Conservation (phyloP, 768 basidiomycete genomes). For the Tremella fuciformis region DNA sequence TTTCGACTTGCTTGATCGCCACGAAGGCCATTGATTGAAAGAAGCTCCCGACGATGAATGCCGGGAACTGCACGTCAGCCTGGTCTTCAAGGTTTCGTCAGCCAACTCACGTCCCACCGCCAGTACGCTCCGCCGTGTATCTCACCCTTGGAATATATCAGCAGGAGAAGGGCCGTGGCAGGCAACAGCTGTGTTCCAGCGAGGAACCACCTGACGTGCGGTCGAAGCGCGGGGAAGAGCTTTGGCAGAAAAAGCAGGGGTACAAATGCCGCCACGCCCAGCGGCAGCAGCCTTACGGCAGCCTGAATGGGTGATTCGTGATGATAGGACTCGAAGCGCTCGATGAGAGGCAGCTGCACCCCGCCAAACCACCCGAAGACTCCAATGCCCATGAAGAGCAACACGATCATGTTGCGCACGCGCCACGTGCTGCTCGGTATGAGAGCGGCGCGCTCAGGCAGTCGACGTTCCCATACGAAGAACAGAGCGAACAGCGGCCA, state of each 20-base stretch:
- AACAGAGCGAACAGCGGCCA: constrained; percentile 26
- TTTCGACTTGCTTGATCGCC: constrained; percentile 7
- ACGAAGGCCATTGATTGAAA: constrained; percentile 9
- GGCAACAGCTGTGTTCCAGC: background rate
- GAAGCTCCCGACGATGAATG: constrained; percentile 11
- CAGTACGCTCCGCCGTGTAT: constrained; percentile 9
- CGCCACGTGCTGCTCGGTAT: constrained; percentile 36
- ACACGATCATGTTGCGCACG: constrained; percentile 31
- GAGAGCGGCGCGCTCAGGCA: constrained; percentile 17
- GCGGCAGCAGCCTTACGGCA: constrained; percentile 38
- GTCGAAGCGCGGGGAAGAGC: background rate
- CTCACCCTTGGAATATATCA: constrained; percentile 7
- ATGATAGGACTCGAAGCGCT: constrained; percentile 11
- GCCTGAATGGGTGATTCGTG: constrained; percentile 36
- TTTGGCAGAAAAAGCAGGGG: background rate
- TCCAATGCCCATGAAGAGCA: constrained; percentile 22
- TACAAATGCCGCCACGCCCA: constrained; percentile 30
- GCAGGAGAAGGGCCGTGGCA: background rate
- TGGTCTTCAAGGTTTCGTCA: too few relatives aligned
- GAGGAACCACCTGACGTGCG: constrained; percentile 1
- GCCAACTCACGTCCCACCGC: background rate
- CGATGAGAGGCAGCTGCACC: constrained; percentile 10
- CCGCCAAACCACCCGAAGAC: constrained; percentile 16
- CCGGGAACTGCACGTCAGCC: constrained; percentile 12
- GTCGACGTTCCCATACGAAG: constrained; percentile 32